Conservation (phyloP, 257 asterid genomes). For the Dorcoceras hygrometricum region DNA sequence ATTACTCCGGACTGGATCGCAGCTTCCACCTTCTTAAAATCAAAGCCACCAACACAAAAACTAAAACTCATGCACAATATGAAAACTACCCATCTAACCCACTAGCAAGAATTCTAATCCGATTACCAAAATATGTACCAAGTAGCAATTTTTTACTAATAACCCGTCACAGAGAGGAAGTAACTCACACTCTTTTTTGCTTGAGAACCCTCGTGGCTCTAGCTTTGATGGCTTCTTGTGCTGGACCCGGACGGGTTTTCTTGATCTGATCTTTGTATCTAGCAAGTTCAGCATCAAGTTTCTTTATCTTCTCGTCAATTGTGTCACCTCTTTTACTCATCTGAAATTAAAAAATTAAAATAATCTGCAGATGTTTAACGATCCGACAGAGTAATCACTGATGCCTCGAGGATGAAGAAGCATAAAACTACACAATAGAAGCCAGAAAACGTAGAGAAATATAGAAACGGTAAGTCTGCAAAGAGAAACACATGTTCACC, state of each 20-base stretch:
- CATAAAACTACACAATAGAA: not conserved
- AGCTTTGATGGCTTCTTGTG: conserved; percentile 94
- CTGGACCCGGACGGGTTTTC: conserved; percentile 97
- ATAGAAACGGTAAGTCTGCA: not conserved
- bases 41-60: conserved; percentile 2
- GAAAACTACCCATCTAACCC: conserved; percentile 8
- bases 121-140: not conserved
- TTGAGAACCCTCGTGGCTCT: conserved; percentile 97
- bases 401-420: not conserved
- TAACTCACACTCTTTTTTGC: conserved; percentile 83
- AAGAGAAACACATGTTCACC: not conserved
- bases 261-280: conserved; percentile 83
- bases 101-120: not conserved
- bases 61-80: not conserved
- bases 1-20: not conserved
- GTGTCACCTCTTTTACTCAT: conserved; percentile 86
- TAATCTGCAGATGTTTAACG: conserved; percentile 5
- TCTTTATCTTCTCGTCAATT: conserved; percentile 83
- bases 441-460: no score
- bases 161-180: conserved; percentile 3
- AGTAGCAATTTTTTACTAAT: not conserved
- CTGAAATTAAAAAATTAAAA: conserved; percentile 37
- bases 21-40: not conserved
- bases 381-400: conserved; percentile 18
- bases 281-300: conserved; percentile 77